Percentiles rank a stretch among this genome's conserved stretches.
phyloP scores from a whole-genome alignment of 2,329 filamentous ascomycete species.

The Apiospora arundinis region DNA sequence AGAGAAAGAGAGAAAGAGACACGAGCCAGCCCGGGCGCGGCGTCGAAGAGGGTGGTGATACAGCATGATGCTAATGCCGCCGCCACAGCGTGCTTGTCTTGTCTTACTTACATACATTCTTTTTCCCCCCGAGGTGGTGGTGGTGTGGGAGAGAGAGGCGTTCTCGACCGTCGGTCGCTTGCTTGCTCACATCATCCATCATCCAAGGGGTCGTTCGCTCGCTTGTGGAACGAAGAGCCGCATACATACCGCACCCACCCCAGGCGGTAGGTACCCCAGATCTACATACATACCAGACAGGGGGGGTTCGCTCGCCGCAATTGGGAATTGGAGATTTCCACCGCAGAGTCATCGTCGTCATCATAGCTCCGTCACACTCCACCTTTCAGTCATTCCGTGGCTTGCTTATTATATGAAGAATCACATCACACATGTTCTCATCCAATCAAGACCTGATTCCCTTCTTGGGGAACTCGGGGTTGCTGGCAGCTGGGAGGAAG shows the following conservation, averaged over 20 bases:
- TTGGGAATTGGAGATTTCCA: background rate
- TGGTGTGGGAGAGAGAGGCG: slow-evolving; percentile 13
- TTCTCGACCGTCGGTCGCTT: background rate
- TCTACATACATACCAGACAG: background rate
- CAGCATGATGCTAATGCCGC: slow-evolving; percentile 16
- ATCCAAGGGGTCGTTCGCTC: background rate
- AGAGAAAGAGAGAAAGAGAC: background rate
- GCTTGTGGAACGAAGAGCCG: slow-evolving; percentile 4
- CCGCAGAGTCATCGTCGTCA: background rate
- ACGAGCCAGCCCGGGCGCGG: background rate
- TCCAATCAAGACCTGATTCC: background rate
- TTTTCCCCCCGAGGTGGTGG: background rate
- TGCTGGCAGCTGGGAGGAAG: background rate
- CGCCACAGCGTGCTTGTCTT: background rate
- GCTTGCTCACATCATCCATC: slow-evolving; percentile 7
- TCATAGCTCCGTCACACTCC: slow-evolving; percentile 15
- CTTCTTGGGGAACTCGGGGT: background rate
- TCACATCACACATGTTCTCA: background rate
- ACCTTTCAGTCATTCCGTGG: background rate
- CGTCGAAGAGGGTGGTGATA: background rate
- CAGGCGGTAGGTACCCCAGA: background rate
- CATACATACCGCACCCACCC: background rate
- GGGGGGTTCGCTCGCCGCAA: background rate
- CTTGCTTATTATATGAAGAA: slow-evolving; percentile 8
- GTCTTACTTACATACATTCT: background rate